Percentiles rank a stretch among this genome's conserved stretches.
Conservation (phyloP, 2,329 filamentous ascomycete species). For the Aspergillus amoenus region DNA sequence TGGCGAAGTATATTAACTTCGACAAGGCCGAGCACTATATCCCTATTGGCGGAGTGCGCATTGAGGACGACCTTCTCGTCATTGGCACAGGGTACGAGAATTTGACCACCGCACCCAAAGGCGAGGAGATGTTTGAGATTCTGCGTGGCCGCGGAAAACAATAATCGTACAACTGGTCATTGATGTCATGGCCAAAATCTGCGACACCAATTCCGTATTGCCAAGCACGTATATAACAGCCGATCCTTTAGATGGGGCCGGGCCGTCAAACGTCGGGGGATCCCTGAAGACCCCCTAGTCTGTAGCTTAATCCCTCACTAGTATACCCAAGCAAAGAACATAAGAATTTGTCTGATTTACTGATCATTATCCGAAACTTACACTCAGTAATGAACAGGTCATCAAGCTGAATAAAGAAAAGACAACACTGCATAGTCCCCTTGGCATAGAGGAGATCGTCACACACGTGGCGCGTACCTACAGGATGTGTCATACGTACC, state of each 20-base stretch:
- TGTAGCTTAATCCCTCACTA: background rate
- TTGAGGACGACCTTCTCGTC: constrained; percentile 65
- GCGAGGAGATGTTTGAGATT: constrained; percentile 51
- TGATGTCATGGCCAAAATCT: background rate
- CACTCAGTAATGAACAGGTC: too few species aligned
- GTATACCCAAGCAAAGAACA: background rate
- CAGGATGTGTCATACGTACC: background rate
- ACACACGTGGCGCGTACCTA: constrained; percentile 9
- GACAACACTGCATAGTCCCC: background rate
- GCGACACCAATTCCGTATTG: background rate
- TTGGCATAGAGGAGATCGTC: background rate
- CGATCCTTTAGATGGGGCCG: background rate
- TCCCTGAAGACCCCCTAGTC: background rate
- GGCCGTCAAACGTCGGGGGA: background rate
- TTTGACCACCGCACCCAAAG: constrained; percentile 70
- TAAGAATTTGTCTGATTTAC: background rate
- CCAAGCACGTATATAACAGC: background rate
- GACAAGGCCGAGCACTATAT: constrained; percentile 40
- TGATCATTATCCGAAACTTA: too few species aligned
- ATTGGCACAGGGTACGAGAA: constrained; percentile 70
- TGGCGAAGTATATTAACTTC: constrained; percentile 40
- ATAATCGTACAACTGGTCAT: background rate
- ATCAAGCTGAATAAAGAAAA: background rate
- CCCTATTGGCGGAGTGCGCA: constrained; percentile 45
- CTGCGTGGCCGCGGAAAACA: constrained; percentile 29